Conservation (phyloP, 2,329 filamentous ascomycete genomes). For the Lasiodiplodia hormozganensis region DNA sequence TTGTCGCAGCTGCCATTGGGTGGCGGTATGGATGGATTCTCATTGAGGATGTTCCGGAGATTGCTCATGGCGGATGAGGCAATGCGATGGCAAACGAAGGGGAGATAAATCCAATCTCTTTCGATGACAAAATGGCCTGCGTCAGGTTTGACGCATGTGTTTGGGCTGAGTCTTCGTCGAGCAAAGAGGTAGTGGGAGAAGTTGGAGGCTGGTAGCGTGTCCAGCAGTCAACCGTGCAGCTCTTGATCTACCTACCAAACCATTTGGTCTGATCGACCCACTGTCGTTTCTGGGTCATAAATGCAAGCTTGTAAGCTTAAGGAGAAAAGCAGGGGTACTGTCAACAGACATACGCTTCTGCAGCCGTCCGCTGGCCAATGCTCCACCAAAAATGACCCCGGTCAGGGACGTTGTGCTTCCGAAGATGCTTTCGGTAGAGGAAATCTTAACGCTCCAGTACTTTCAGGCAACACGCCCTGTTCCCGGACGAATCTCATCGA, state of each 20-base stretch:
- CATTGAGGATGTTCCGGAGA: constrained; percentile 25
- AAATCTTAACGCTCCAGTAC: constrained; percentile 3
- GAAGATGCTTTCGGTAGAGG: constrained; percentile 13
- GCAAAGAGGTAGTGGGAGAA: constrained; percentile 7
- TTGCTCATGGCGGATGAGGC: constrained; percentile 12
- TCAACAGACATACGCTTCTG: not conserved
- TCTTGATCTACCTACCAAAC: constrained; percentile 18
- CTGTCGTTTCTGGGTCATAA: constrained; percentile 12
- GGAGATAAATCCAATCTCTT: not conserved
- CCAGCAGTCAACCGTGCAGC: constrained; percentile 8
- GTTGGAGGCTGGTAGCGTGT: not conserved
- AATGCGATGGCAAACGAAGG: not conserved
- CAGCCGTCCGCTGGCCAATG: constrained; percentile 2
- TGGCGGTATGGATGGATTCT: not conserved
- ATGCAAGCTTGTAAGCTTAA: constrained; percentile 4
- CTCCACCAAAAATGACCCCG: constrained; percentile 4
- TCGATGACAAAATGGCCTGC: not conserved
- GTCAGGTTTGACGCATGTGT: not conserved
- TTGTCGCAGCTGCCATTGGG: constrained; percentile 9
- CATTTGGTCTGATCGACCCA: constrained; percentile 14
- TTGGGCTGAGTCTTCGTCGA: not conserved
- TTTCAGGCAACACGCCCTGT: not conserved
- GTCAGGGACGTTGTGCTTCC: constrained; percentile 9
- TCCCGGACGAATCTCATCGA: constrained; percentile 15
- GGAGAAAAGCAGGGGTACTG: constrained; percentile 6